These are phyloP conservation scores for Nakaseomyces uthaithaninus DNA, from an alignment of 1,139 yeast species.

Conservation along the genomic window DNA sequence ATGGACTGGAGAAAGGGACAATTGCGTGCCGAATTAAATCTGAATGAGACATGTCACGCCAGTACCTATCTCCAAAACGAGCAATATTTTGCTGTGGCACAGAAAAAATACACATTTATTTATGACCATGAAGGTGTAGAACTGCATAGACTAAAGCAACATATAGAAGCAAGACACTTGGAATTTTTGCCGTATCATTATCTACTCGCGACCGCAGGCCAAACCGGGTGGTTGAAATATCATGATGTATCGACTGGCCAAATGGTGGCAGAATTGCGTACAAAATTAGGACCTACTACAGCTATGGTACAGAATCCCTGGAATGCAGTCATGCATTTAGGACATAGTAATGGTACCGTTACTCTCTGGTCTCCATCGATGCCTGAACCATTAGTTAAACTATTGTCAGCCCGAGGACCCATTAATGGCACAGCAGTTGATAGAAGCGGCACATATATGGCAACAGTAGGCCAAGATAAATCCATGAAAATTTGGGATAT, in stretches of 20 bases:
- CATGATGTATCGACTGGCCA: conserved; percentile 95
- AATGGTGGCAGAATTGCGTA: conserved; percentile 71
- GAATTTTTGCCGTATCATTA: conserved; percentile 93
- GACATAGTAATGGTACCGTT: conserved; percentile 90
- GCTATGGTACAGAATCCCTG: conserved; percentile 87
- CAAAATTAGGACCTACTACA: conserved; percentile 84
- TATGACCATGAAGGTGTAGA: conserved; percentile 90
- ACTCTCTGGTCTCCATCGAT: conserved; percentile 90
- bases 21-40: conserved; percentile 69
- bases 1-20: conserved; percentile 92
- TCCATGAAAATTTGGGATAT: conserved; percentile 89
- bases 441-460: conserved; percentile 93
- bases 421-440: conserved; percentile 79
- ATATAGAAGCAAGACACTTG: conserved; percentile 71
- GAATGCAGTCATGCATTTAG: conserved; percentile 92
- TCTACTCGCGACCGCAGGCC: conserved; percentile 78
- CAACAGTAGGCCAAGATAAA: conserved; percentile 82
- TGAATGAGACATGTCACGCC: conserved; percentile 84
- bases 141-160: conserved; percentile 84
- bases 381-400: conserved; percentile 76
- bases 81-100: conserved; percentile 94
- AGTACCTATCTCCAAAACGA: conserved; percentile 87
- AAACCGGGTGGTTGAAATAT: conserved; percentile 78
- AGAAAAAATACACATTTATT: conserved; percentile 85
- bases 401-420: conserved; percentile 79